Base-by-base conservation (phyloP, 1,284 basidiomycete genomes). In the Cryptococcus jaspeensis region DNA sequence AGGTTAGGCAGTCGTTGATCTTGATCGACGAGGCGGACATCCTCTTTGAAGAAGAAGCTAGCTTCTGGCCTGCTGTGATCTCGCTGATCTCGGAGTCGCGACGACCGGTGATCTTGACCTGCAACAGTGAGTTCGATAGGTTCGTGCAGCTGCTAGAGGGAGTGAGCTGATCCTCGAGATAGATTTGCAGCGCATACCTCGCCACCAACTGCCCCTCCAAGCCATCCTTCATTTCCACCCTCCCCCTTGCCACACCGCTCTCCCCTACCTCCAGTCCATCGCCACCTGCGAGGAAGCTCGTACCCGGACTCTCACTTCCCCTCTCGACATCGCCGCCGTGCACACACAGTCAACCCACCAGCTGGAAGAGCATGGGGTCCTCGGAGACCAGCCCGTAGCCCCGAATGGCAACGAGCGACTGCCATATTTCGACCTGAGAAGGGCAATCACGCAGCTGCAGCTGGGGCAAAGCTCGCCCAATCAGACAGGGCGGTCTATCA, bases 11-110 rank as follows among this genome's bases (percentile, higher is more conserved):
- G 77, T 94, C 91, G 1, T 76, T 96, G 48, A 90, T 99, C 64
- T 80, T 99, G 36, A 79, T 99, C n/a, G 96, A 99, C 75, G 96
- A 99, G 73, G 95, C 91, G 8, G 96, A 99, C 74, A 84, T 98
- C 39, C 79, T 98, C 41, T 99, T 87, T 78, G 87, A 86, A 61
- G 91, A 94, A 51, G 95, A 98, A 73, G 81, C 80, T 41, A 90
- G 88, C 41, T 99, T 99, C 76, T 99, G 96, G 96, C 81, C 87
- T 2, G 85, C 89, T 5, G 83, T 96, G 40, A 80, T 88, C 2
- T 82, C 84, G 51, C 82, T 97, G 55, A 91, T 95, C 69, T 85
- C 84, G 58, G 84, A 88, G 28, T 91, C 89, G 63, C 84, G 84
- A 65, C 80, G 93, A 54, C 93, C 94, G 1, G 87, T 97, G 43